Percentiles rank a stretch among this genome's conserved stretches.
Conservation (phyloP, 345 rosid genomes). For the Populus tremula region DNA sequence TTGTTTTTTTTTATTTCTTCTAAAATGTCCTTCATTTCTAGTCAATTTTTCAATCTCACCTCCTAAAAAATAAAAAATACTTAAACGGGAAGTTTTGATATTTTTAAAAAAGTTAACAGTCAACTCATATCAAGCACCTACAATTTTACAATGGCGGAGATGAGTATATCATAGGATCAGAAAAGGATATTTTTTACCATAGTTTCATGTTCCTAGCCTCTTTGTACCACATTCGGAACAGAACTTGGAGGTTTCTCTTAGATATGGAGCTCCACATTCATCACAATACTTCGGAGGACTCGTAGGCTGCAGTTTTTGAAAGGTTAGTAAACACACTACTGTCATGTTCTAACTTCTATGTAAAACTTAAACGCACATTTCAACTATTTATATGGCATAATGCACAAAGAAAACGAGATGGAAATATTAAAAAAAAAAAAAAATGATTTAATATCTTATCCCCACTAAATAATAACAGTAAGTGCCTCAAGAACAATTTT, state of each 20-base stretch:
- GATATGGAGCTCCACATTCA: slow-evolving; percentile 79
- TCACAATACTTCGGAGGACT: slow-evolving; percentile 82
- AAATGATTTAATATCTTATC: too few species aligned
- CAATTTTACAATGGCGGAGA: not conserved
- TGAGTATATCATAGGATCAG: not conserved
- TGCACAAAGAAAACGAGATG: not conserved
- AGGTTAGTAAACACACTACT: not conserved
- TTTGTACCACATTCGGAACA: slow-evolving; percentile 92
- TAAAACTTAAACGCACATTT: not conserved
- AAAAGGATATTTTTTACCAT: not conserved
- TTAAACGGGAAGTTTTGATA: too few species aligned
- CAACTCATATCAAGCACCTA: too few species aligned
- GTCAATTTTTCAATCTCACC: too few species aligned
- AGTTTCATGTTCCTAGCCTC: slow-evolving; percentile 64
- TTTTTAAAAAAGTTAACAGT: too few species aligned
- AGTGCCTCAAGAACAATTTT: too few species aligned
- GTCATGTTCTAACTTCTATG: not conserved
- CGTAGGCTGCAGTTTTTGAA: slow-evolving; percentile 37
- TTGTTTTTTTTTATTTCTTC: too few species aligned
- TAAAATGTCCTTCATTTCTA: not conserved
- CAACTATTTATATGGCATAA: not conserved
- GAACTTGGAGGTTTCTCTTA: slow-evolving; percentile 87
- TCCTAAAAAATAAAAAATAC: too few species aligned
- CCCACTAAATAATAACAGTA: too few species aligned
- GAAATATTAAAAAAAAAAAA: too few species aligned